phyloP scores from a whole-genome alignment of 2,329 filamentous ascomycete species.

The Penicillium expansum region DNA sequence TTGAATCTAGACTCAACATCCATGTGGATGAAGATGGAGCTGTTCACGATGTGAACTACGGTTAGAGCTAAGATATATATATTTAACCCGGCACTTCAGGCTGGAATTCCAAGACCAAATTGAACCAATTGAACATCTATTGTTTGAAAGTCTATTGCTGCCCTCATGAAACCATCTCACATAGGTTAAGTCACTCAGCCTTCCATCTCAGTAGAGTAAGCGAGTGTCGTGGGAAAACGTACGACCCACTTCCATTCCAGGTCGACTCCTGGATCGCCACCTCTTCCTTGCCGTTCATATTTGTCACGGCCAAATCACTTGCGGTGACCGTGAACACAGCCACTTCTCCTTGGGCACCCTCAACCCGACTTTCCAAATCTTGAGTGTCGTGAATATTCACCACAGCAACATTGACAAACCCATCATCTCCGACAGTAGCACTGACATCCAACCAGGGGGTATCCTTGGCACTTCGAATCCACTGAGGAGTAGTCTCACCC shows the following conservation, averaged over 20 bases:
- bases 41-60: conserved; percentile 45
- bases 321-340: conserved; percentile 64
- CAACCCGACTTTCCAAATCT: conserved; percentile 59
- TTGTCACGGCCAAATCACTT: conserved; percentile 55
- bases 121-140: neutral
- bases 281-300: conserved; percentile 61
- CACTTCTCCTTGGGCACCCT: conserved; percentile 54
- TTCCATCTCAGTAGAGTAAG: conserved; percentile 65
- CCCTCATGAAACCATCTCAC: neutral
- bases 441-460: conserved; percentile 58
- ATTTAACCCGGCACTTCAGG: neutral
- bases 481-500: conserved; percentile 50
- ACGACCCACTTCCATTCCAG: conserved; percentile 63
- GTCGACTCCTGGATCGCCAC: conserved; percentile 59
- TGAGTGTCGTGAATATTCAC: conserved; percentile 67
- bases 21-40: conserved; percentile 45
- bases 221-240: conserved; percentile 67
- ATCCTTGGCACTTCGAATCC: conserved; percentile 52
- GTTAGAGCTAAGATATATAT: conserved; percentile 18
- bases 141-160: neutral
- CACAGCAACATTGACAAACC: conserved; percentile 64
- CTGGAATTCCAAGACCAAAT: neutral
- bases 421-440: conserved; percentile 50
- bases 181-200: conserved; percentile 17
- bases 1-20: conserved; percentile 46